phyloP scores from a whole-genome alignment of 805 yeast genomes.

The Spencermartinsiella europaea region DNA sequence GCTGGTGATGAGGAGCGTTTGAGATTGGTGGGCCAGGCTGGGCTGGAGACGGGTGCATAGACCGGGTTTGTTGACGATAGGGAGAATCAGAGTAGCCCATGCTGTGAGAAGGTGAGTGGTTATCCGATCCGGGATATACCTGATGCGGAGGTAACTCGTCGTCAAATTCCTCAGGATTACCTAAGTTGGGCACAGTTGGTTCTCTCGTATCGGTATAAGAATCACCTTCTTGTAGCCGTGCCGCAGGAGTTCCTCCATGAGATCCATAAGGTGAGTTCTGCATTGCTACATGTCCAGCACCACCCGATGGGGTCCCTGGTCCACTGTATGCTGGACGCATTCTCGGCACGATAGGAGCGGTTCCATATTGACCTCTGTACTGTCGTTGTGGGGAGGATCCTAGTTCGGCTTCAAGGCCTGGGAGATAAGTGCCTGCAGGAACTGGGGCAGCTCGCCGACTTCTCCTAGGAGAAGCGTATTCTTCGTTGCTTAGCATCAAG shows the following conservation, averaged over 20 bases:
- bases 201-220: constrained; percentile 1
- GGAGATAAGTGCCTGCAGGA: constrained; percentile 5
- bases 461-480: background rate
- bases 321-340: background rate
- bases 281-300: background rate
- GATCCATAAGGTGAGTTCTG: background rate
- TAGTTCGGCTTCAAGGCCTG: constrained; percentile 1
- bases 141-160: background rate
- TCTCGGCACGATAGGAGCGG: constrained; percentile 13
- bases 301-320: background rate
- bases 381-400: background rate
- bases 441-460: background rate
- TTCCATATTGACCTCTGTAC: background rate
- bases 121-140: background rate
- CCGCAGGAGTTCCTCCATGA: background rate
- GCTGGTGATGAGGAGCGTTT: constrained; percentile 5
- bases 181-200: background rate
- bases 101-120: background rate
- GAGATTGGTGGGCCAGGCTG: constrained; percentile 1
- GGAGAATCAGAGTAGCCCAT: background rate
- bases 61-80: background rate
- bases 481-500: background rate
- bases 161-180: background rate
- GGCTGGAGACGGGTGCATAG: background rate
- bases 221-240: background rate